Conservation (phyloP, 805 yeast genomes). For the Clavispora santaluciae region DNA sequence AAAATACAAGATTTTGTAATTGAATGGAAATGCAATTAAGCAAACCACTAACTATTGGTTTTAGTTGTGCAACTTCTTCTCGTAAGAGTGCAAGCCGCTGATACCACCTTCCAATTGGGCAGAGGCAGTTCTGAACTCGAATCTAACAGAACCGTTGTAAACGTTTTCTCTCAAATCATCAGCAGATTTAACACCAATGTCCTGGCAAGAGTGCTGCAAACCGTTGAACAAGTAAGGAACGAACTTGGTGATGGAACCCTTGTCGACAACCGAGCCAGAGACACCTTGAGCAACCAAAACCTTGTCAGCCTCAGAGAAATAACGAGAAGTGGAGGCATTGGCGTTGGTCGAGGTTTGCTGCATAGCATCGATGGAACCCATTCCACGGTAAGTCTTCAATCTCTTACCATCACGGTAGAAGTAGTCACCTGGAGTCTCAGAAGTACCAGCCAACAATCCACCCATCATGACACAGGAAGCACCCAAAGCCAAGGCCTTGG, state of each 20-base stretch:
- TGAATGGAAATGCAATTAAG: background rate
- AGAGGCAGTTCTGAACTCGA: constrained; percentile 96
- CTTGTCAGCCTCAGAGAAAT: constrained; percentile 92
- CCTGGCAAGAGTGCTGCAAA: constrained; percentile 98
- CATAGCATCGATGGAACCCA: constrained; percentile 99
- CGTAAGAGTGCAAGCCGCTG: constrained; percentile 92
- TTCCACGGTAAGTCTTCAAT: constrained; percentile 96
- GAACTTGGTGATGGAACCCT: constrained; percentile 91
- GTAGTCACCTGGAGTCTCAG: constrained; percentile 98
- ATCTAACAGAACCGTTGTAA: constrained; percentile 69
- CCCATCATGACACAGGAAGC: constrained; percentile 99
- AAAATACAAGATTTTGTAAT: constrained; percentile 1
- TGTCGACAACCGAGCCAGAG: constrained; percentile 92
- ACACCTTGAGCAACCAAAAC: constrained; percentile 99
- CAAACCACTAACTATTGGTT: background rate
- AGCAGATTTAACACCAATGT: constrained; percentile 79
- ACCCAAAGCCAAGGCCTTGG: constrained; percentile 94
- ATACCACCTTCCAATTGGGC: constrained; percentile 99
- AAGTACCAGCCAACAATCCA: constrained; percentile 96
- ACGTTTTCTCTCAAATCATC: constrained; percentile 60
- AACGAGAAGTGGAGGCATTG: constrained; percentile 96
- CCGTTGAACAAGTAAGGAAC: constrained; percentile 93
- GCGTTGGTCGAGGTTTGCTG: constrained; percentile 82
- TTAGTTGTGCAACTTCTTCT: constrained; percentile 92
- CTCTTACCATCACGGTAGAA: constrained; percentile 98